Conservation (phyloP, 371 early-diverging fungal species). For the Mortierella sp. region DNA sequence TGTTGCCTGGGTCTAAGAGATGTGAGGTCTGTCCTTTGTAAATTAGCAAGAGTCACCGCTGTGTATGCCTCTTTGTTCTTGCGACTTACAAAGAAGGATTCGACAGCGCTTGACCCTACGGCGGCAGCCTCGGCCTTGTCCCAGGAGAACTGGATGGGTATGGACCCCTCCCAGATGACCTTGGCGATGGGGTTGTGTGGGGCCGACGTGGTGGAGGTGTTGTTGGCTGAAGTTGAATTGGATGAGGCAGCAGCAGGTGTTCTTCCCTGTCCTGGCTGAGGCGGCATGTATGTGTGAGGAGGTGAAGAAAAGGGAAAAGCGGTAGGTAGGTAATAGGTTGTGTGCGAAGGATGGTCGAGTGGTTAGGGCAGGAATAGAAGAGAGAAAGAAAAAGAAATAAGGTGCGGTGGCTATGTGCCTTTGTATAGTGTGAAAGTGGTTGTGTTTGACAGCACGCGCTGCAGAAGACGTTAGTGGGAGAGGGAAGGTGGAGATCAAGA, state of each 20-base stretch:
- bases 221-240: constrained; percentile 21
- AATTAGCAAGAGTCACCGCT: neutral
- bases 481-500: neutral
- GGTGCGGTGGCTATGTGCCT: constrained; percentile 1
- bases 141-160: constrained; percentile 67
- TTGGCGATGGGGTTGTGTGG: constrained; percentile 52
- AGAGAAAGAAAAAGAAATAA: constrained; percentile 1
- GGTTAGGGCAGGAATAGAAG: neutral
- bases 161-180: constrained; percentile 70
- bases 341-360: neutral
- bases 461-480: neutral
- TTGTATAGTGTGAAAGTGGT: neutral
- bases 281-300: constrained; percentile 37
- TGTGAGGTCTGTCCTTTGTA: neutral
- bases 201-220: constrained; percentile 24
- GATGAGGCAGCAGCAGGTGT: constrained; percentile 44
- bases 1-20: neutral
- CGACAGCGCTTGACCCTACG: constrained; percentile 55
- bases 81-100: constrained; percentile 68
- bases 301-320: neutral
- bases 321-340: neutral
- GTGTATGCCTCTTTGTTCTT: neutral
- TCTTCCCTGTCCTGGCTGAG: constrained; percentile 47
- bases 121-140: constrained; percentile 59
- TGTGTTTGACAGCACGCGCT: constrained; percentile 5